phyloP scores from a whole-genome alignment of 2,329 filamentous ascomycete genomes.

The Venturia carpophila region DNA sequence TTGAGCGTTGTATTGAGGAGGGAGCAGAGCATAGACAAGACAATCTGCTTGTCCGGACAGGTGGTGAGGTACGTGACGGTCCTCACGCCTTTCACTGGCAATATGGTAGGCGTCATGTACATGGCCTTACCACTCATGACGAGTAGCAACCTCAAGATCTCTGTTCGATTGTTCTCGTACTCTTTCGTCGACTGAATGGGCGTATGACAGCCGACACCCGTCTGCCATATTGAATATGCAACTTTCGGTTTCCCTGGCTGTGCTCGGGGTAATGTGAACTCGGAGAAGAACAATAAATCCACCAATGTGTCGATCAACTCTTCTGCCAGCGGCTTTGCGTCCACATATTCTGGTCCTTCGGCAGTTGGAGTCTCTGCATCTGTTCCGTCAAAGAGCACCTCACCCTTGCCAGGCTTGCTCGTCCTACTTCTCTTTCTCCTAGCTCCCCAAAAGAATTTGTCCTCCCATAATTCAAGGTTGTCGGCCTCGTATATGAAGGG shows the following conservation, averaged over 20 bases:
- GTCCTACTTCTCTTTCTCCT: conserved; percentile 23
- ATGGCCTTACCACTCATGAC: conserved; percentile 85
- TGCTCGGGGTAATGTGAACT: conserved; percentile 73
- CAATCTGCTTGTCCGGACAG: conserved; percentile 81
- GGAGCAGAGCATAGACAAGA: conserved; percentile 84
- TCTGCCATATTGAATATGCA: conserved; percentile 94
- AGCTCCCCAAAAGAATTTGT: conserved; percentile 80
- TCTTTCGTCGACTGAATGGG: conserved; percentile 83
- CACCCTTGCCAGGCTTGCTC: conserved; percentile 48
- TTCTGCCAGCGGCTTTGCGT: conserved; percentile 80
- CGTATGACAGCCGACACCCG: conserved; percentile 89
- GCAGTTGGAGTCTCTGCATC: conserved; percentile 39
- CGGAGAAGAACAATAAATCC: conserved; percentile 84
- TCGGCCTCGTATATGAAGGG: conserved; percentile 92
- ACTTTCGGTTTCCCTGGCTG: conserved; percentile 69
- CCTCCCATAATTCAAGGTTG: conserved; percentile 74
- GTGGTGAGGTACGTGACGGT: conserved; percentile 84
- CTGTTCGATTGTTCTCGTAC: conserved; percentile 84
- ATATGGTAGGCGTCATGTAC: conserved; percentile 72
- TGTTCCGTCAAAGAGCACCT: conserved; percentile 71
- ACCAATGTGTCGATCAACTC: conserved; percentile 85
- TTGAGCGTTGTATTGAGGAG: conserved; percentile 90
- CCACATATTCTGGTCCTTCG: conserved; percentile 60
- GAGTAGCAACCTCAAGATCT: conserved; percentile 78
- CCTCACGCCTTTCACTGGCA: conserved; percentile 76